Percentiles rank a stretch among this genome's conserved stretches.
Evolutionary conservation across 345 rosid genomes (phyloP).

Genomic region (Euphorbia peplus): DNA sequence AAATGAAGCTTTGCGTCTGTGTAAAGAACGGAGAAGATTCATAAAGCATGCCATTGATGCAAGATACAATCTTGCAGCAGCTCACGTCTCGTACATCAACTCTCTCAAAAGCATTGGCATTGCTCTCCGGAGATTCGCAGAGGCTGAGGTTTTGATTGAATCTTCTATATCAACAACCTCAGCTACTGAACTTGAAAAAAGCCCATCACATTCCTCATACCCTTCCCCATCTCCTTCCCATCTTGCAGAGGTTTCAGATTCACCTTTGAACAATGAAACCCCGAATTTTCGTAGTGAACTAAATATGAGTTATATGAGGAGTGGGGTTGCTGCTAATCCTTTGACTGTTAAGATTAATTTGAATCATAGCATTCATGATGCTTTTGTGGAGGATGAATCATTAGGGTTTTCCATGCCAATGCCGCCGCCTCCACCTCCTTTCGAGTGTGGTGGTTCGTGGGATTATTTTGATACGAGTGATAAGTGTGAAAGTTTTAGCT

Average conservation of each 20-base stretch:
- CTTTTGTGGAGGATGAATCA: constrained; percentile 42
- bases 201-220: constrained; percentile 75
- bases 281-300: constrained; percentile 30
- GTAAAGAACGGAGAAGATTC: constrained; percentile 72
- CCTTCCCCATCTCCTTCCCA: constrained; percentile 68
- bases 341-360: constrained; percentile 59
- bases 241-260: constrained; percentile 47
- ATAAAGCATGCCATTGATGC: constrained; percentile 75
- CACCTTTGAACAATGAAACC: constrained; percentile 54
- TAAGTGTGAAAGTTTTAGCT: constrained; percentile 61
- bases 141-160: constrained; percentile 56
- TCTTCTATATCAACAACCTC: constrained; percentile 62
- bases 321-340: constrained; percentile 32
- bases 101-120: constrained; percentile 73
- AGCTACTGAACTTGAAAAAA: constrained; percentile 69
- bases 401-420: constrained; percentile 34
- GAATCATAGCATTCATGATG: constrained; percentile 17
- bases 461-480: constrained; percentile 73
- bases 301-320: constrained; percentile 53
- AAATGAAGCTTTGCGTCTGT: constrained; percentile 58
- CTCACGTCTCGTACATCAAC: constrained; percentile 77
- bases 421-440: constrained; percentile 56
- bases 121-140: constrained; percentile 74
- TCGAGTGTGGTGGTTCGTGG: constrained; percentile 58
- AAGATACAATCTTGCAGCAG: constrained; percentile 77